Base-by-base conservation (phyloP, 805 yeast species). In the Cyberlindnera samutprakarnensis region DNA sequence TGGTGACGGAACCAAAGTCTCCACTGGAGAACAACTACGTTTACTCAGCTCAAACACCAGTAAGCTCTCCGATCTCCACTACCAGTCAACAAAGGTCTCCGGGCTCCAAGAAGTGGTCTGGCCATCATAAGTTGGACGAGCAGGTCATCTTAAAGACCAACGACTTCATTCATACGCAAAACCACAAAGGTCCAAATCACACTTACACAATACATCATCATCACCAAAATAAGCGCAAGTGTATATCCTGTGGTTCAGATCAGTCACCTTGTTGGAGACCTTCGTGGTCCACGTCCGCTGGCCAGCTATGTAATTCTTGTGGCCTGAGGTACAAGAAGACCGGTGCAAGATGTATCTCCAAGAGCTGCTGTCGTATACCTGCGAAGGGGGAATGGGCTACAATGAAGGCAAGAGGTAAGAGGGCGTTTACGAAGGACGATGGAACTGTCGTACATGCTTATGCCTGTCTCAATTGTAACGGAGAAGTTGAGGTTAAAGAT, bases 261-360 rank as follows among this genome's bases (percentile, higher is more conserved):
- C 92, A 83, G 46, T 83, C 94, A 6, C 98, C 98, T 5, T 90
- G 98, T 58, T 90, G 98, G 98, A 73, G 98, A 53, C 98, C 98
- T 2, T 81, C 94, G 5, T 90, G 98, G 98, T 78, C 90, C 4
- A 66, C 76, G 18, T 66, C 77, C 43, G 86, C 82, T 40, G 97
- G 96, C n/a, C 97, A 88, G 61, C 68, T 90, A 44, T 90, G 98
- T 64, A 90, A 90, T 54, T 85, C 96, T 1, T 90, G 98, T 60
- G 98, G 98, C 1, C 65, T 90, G 47, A 68, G 98, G 43, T 90
- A 84, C 62, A 88, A 92, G 58, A 90, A 90, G 62, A 88, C 96
- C 1, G 83, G 85, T 18, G 94, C 95, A 3, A 71, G 96, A 51
- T 90, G 98, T 59, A 63, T 82, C 31, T 81, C 83, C 46, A 58